Conservation (phyloP, 2,329 filamentous ascomycete species). For the Mariannaea elegans region DNA sequence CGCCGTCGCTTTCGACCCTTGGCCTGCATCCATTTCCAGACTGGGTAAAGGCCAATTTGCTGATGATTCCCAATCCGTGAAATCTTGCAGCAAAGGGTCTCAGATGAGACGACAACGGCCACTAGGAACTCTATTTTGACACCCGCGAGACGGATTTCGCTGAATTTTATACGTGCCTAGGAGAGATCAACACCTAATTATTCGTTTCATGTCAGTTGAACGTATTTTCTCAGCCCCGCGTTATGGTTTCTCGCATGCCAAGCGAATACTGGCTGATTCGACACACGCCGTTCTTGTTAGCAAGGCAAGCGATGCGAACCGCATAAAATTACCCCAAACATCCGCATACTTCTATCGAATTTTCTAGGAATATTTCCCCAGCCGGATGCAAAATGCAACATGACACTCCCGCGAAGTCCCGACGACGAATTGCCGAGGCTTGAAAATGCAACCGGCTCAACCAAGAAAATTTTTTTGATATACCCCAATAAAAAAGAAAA, state of each 20-base stretch:
- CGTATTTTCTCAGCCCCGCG: not conserved
- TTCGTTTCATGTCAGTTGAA: conserved; percentile 3
- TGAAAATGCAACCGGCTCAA: not conserved
- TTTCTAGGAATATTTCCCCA: not conserved
- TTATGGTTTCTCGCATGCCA: not conserved
- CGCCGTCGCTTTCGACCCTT: conserved; percentile 8
- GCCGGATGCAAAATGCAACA: not conserved
- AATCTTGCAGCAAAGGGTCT: conserved; percentile 30
- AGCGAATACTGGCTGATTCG: not conserved
- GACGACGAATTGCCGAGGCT: conserved; percentile 10
- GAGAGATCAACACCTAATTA: no score
- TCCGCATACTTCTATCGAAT: not conserved
- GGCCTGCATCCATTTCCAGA: conserved; percentile 22
- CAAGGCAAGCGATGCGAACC: conserved; percentile 2
- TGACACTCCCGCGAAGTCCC: conserved; percentile 15
- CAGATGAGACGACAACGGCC: conserved; percentile 15
- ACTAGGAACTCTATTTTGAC: conserved; percentile 33
- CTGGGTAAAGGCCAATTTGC: conserved; percentile 19
- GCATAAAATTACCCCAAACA: conserved; percentile 6
- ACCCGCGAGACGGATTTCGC: not conserved
- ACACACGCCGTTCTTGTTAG: not conserved
- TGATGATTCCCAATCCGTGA: conserved; percentile 31
- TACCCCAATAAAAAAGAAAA: not conserved
- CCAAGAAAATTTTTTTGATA: not conserved
- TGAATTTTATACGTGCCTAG: not conserved